Evolutionary conservation across 441 rosid species (phyloP), one percentile per base, ranked within the genome.

Genomic region (Arabidopsis hybrid): DNA sequence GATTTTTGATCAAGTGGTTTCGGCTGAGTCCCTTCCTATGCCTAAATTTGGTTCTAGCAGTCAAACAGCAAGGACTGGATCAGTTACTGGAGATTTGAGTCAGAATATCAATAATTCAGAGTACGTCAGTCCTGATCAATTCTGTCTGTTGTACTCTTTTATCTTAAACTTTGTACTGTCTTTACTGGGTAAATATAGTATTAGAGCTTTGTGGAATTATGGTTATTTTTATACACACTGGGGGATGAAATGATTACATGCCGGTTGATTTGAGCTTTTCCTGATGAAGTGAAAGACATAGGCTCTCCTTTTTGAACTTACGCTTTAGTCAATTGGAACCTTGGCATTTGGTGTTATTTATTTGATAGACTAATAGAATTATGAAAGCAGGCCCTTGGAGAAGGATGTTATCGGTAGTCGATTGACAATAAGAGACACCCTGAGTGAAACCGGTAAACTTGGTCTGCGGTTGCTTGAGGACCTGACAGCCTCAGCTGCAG

Each of bases 401-500:
- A 81, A 87, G 70, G 91, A 87, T 80, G 67, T 60, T 84, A 83
- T 85, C 77, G 84, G 84, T 73, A 85, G 79, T 67, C 72, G 75
- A 71, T 71, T 73, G 58, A 46, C 75, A 52, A 76, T 47, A 88
- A 90, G 87, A 80, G 94, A 85, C 72, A 78, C 80, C 75, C 76
- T 86, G 78, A 84, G 87, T 67, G 80, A 81, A 64, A 79, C 83
- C 59, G 98, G 98, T 80, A 93, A 88, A 80, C 84, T 95, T 72
- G 99, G 97, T 83, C 88, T 93, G 81, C 91, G 85, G 58, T 81
- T 95, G 83, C 99, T 95, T 74, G 99, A 95, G 89, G 98, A 95
- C 94, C 92, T 93, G 92, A 93, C 97, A 91, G 98, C 98, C 85
- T 93, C 95, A 82, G 99, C 98, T 90, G 99, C 97, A 89, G 97